A percentile compares a stretch with the other conserved stretches of the same genome.
phyloP scores from a whole-genome alignment of 176 grass and related monocot species.

The Hordeum marinum region DNA sequence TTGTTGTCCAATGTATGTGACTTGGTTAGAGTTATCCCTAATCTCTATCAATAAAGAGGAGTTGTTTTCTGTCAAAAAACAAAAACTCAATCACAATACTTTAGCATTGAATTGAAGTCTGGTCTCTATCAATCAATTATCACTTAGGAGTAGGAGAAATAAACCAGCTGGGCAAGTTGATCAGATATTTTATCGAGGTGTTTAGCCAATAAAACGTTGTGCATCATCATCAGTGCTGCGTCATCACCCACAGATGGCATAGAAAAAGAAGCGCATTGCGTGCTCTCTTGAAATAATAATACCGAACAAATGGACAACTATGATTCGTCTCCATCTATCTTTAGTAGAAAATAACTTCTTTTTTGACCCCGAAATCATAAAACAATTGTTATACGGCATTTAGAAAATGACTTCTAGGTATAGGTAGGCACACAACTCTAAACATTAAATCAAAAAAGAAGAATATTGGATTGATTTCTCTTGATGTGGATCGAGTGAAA shows the following conservation, averaged over 20 bases:
- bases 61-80: not conserved
- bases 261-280: constrained; percentile 1
- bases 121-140: not conserved
- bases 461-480: not conserved
- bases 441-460: not conserved
- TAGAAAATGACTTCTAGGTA: not conserved
- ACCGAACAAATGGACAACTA: too few species aligned
- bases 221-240: not conserved
- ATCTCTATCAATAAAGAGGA: not conserved
- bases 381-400: too few species aligned
- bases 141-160: not conserved
- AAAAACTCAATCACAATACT: not conserved
- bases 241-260: not conserved
- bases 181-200: not conserved
- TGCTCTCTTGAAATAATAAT: not conserved
- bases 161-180: not conserved
- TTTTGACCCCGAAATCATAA: too few species aligned
- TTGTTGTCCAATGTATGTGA: not conserved
- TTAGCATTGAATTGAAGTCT: not conserved
- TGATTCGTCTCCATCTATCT: too few species aligned
- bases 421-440: not conserved
- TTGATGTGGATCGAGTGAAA: not conserved
- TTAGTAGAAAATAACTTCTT: too few species aligned
- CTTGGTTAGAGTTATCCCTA: not conserved
- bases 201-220: not conserved